phyloP scores from a whole-genome alignment of 140 eudicot species.

The Ambrosia hybrid region DNA sequence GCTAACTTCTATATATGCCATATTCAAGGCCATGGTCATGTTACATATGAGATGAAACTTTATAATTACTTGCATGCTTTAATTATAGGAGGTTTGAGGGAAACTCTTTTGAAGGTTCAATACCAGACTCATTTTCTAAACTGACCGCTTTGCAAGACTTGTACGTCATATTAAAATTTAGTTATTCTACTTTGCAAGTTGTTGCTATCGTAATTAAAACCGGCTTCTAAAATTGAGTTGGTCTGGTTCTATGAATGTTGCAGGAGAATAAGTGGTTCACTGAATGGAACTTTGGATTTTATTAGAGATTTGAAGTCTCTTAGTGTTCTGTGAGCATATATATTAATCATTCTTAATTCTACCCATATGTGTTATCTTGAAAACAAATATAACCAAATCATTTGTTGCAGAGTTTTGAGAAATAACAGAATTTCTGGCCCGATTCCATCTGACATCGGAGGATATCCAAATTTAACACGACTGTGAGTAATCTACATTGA shows the following conservation, averaged over 20 bases:
- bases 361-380: not conserved
- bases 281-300: slow-evolving; percentile 71
- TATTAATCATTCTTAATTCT: not conserved
- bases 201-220: not conserved
- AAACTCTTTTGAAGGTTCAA: too few species aligned
- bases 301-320: slow-evolving; percentile 49
- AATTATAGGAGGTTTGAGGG: slow-evolving; percentile 31
- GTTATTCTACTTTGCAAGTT: not conserved
- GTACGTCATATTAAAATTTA: too few species aligned
- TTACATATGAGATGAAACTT: slow-evolving; percentile 14
- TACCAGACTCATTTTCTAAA: too few species aligned
- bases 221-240: slow-evolving; percentile 6
- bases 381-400: slow-evolving; percentile 1
- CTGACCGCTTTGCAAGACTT: too few species aligned
- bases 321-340: slow-evolving; percentile 45
- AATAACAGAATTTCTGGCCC: slow-evolving; percentile 59
- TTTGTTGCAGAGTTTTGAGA: slow-evolving; percentile 42
- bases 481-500: slow-evolving; percentile 55
- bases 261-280: slow-evolving; percentile 82
- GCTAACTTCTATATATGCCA: slow-evolving; percentile 14
- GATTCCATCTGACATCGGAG: slow-evolving; percentile 54
- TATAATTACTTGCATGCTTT: not conserved
- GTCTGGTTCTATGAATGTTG: not conserved
- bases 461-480: slow-evolving; percentile 30
- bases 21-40: not conserved